Conservation (phyloP, 257 asterid genomes). For the Henckelia pumila region DNA sequence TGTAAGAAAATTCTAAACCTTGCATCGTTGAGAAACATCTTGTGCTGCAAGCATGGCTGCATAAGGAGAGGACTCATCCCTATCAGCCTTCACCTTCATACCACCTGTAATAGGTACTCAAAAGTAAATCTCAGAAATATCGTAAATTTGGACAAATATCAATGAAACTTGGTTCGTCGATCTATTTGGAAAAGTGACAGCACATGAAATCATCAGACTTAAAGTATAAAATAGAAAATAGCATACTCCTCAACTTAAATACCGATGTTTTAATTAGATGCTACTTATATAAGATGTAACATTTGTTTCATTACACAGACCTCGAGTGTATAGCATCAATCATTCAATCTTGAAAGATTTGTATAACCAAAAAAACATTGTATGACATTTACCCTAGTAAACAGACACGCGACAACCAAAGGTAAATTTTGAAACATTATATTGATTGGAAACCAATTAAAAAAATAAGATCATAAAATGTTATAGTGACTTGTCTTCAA, state of each 20-base stretch:
- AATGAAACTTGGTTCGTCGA: background rate
- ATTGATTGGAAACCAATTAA: background rate
- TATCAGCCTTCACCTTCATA: slow-evolving; percentile 93
- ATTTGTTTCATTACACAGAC: background rate
- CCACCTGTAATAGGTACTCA: slow-evolving; percentile 47
- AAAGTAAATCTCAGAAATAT: no score
- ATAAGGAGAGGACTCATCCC: slow-evolving; percentile 92
- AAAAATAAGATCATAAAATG: no score
- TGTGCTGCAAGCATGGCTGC: slow-evolving; percentile 99
- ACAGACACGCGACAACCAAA: background rate
- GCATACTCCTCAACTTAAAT: background rate
- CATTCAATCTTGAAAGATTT: no score
- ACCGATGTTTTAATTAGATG: background rate
- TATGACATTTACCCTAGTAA: background rate
- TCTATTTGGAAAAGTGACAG: background rate
- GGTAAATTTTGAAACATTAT: background rate
- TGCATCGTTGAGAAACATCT: slow-evolving; percentile 84
- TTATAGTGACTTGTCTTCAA: background rate
- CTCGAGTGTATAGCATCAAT: background rate
- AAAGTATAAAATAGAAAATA: no score
- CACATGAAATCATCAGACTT: background rate
- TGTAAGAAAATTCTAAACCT: slow-evolving; percentile 35
- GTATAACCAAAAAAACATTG: background rate
- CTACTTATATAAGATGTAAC: no score
- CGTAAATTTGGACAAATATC: background rate